Percentiles rank a stretch among this genome's conserved stretches.
Evolutionary conservation across 495 filamentous ascomycete genomes (phyloP).

Genomic region (Pseudoneurospora amorphoporcata): DNA sequence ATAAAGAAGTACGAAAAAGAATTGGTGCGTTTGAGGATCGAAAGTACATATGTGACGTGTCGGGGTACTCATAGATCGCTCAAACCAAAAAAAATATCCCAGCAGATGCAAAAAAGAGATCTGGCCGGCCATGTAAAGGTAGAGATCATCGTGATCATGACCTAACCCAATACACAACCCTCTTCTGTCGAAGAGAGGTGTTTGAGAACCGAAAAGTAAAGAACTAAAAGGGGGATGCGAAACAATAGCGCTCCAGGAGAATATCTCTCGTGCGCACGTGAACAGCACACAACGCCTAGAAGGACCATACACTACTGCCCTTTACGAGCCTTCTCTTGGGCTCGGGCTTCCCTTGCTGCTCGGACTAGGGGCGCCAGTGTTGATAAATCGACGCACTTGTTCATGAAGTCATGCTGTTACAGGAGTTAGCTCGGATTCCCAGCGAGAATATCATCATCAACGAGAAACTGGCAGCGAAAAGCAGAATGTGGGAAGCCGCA

Average conservation of each 20-base stretch:
- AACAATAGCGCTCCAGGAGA: neutral
- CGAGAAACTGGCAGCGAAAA: conserved; percentile 18
- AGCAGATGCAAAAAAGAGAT: neutral
- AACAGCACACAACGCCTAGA: neutral
- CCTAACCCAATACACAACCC: neutral
- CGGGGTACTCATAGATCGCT: neutral
- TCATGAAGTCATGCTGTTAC: conserved; percentile 87
- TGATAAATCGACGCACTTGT: conserved; percentile 54
- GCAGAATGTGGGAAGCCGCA: neutral
- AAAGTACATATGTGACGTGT: neutral
- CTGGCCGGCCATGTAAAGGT: neutral
- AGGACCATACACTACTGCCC: conserved; percentile 24
- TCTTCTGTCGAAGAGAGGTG: neutral
- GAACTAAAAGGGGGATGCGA: neutral
- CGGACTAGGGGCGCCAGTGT: conserved; percentile 68
- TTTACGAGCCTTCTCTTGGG: conserved; percentile 72
- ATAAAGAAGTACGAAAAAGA: neutral
- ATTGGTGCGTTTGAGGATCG: neutral
- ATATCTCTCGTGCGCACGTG: neutral
- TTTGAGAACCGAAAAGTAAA: neutral
- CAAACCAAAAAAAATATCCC: neutral
- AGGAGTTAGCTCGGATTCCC: neutral
- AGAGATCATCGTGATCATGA: neutral
- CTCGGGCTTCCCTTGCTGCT: conserved; percentile 71
- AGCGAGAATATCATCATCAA: neutral